Percentiles rank a stretch among this genome's conserved stretches.
Conservation (phyloP, 192 early-diverging fungal genomes). For the Thamnidium elegans region DNA sequence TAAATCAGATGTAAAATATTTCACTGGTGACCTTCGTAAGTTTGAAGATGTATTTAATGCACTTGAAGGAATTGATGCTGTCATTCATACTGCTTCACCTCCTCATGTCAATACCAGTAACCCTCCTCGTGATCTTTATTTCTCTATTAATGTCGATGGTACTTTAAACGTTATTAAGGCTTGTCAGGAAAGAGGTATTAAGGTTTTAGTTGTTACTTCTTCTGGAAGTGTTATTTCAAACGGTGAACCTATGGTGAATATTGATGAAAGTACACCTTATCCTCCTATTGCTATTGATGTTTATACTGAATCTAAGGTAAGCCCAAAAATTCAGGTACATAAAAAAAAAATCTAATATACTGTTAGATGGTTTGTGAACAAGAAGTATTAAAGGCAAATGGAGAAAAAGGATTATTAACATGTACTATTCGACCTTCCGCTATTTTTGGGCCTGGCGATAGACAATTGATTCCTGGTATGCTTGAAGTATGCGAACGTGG, state of each 20-base stretch:
- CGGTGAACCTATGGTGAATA: constrained; percentile 72
- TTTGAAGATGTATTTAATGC: constrained; percentile 59
- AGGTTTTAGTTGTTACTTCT: constrained; percentile 79
- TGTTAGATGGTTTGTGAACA: constrained; percentile 58
- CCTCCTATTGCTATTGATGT: constrained; percentile 74
- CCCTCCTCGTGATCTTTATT: constrained; percentile 66
- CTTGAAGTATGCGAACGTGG: constrained; percentile 60
- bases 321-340: too few relatives aligned
- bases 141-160: constrained; percentile 81
- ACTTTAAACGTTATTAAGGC: constrained; percentile 82
- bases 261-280: constrained; percentile 77
- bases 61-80: constrained; percentile 59
- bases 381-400: constrained; percentile 74
- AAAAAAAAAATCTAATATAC: background rate
- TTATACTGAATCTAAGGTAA: constrained; percentile 93
- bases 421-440: constrained; percentile 82
- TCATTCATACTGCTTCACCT: constrained; percentile 92
- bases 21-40: constrained; percentile 49
- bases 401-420: constrained; percentile 59
- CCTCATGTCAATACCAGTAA: constrained; percentile 58
- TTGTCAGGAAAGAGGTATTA: constrained; percentile 61
- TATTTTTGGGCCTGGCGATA: constrained; percentile 88
- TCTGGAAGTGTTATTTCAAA: constrained; percentile 88
- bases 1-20: constrained; percentile 45
- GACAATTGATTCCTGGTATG: constrained; percentile 65